Conservation (phyloP, 805 yeast genomes). For the Myxozyma neotropica region DNA sequence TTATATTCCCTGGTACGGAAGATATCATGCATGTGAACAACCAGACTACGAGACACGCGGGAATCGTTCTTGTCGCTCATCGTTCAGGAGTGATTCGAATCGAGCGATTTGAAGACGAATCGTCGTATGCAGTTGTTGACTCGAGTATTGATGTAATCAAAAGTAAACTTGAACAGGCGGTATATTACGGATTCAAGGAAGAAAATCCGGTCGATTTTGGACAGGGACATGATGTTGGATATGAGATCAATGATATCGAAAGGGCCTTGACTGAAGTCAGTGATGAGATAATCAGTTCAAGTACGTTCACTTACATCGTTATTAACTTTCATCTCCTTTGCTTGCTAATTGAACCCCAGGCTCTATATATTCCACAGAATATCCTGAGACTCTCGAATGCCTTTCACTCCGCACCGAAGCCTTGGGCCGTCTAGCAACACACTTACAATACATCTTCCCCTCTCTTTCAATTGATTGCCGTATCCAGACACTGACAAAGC, state of each 20-base stretch:
- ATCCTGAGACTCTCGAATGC: constrained; percentile 17
- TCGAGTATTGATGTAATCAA: constrained; percentile 50
- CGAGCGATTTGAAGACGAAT: constrained; percentile 47
- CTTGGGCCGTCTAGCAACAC: constrained; percentile 51
- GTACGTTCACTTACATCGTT: constrained; percentile 12
- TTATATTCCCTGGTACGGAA: constrained; percentile 65
- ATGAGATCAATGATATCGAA: constrained; percentile 52
- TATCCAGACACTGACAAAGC: constrained; percentile 45
- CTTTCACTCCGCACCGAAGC: constrained; percentile 54
- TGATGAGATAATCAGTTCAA: constrained; percentile 59
- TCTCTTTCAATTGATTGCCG: constrained; percentile 46
- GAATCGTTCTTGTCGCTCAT: constrained; percentile 54
- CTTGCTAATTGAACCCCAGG: neutral
- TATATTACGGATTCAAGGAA: constrained; percentile 56
- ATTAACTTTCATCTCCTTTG: neutral
- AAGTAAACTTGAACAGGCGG: constrained; percentile 82
- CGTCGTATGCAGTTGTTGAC: constrained; percentile 14
- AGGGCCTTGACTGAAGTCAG: constrained; percentile 55
- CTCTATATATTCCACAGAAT: constrained; percentile 21
- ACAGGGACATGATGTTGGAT: constrained; percentile 48
- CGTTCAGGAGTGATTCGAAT: constrained; percentile 65
- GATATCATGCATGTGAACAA: constrained; percentile 37
- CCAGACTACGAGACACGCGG: constrained; percentile 45
- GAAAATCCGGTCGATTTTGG: constrained; percentile 52
- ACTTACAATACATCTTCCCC: constrained; percentile 47